phyloP scores from a whole-genome alignment of 129 eudicot genomes.

The Heracleum sosnowskyi region DNA sequence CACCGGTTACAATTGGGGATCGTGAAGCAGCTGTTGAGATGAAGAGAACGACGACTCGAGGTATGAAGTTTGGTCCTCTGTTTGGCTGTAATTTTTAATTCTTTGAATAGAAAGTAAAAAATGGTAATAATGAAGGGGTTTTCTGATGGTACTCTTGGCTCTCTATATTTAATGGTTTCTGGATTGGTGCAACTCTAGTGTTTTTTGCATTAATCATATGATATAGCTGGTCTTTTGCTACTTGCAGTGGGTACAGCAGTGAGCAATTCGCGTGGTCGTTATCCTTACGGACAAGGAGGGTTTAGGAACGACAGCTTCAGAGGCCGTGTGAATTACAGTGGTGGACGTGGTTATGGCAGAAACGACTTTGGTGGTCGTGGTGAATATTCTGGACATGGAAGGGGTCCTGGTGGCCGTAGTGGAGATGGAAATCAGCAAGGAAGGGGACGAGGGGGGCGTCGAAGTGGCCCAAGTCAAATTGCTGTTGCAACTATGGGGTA shows the following conservation, averaged over 20 bases:
- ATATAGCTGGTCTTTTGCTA: conserved; percentile 2
- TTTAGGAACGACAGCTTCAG: conserved; percentile 55
- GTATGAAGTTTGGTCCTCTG: conserved; percentile 16
- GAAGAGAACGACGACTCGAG: conserved; percentile 60
- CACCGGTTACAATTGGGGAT: conserved; percentile 49
- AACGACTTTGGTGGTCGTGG: conserved; percentile 55
- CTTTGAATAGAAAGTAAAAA: not conserved
- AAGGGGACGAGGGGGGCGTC: conserved; percentile 8
- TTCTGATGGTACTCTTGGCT: not conserved
- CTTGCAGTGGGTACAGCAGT: conserved; percentile 49
- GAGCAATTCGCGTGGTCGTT: conserved; percentile 41
- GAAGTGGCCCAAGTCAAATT: conserved; percentile 21
- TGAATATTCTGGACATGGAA: conserved; percentile 44
- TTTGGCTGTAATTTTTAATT: not conserved
- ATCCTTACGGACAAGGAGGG: conserved; percentile 46
- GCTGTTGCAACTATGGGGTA: not conserved
- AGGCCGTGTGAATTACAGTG: conserved; percentile 53
- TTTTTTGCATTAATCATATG: not conserved
- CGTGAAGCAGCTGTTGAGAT: conserved; percentile 46
- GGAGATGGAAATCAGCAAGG: conserved; percentile 32
- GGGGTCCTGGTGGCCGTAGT: conserved; percentile 52
- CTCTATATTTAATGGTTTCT: not conserved
- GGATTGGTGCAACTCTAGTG: not conserved
- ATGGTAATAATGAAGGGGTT: not conserved
- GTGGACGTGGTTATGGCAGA: conserved; percentile 60